Percentiles rank a stretch among this genome's conserved stretches.
Conservation (phyloP, 768 basidiomycete genomes). For the Auriscalpium microsporum region DNA sequence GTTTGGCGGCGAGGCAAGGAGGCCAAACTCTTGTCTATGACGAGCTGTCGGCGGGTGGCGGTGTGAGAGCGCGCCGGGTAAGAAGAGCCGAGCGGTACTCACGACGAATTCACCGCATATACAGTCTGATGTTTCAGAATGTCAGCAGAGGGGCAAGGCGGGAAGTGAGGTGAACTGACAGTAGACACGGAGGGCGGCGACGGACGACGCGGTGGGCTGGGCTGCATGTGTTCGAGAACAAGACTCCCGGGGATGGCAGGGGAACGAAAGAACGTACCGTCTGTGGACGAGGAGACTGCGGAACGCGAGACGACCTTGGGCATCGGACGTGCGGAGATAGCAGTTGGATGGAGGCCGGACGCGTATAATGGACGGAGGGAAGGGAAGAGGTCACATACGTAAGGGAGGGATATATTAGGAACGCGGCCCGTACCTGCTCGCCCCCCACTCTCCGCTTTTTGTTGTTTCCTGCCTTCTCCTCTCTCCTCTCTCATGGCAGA, state of each 20-base stretch:
- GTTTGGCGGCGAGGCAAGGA: constrained; percentile 64
- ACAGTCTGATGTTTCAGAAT: constrained; percentile 44
- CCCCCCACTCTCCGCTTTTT: constrained; percentile 11
- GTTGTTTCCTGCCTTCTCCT: constrained; percentile 15
- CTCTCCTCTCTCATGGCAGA: constrained; percentile 53
- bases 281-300: constrained; percentile 80
- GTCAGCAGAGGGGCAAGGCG: constrained; percentile 6
- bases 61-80: neutral
- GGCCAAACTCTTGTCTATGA: constrained; percentile 68
- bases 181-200: constrained; percentile 71
- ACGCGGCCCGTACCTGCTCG: too few relatives aligned
- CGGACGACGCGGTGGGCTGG: constrained; percentile 70
- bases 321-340: constrained; percentile 36
- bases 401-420: too few relatives aligned
- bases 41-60: constrained; percentile 41
- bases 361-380: neutral
- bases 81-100: constrained; percentile 19
- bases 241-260: neutral
- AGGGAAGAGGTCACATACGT: too few relatives aligned
- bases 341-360: neutral
- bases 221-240: constrained; percentile 33
- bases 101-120: constrained; percentile 86
- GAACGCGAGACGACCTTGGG: constrained; percentile 90
- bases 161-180: constrained; percentile 39
- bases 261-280: constrained; percentile 41